Evolutionary conservation across 2,329 filamentous ascomycete species (phyloP), one percentile per base, ranked within the genome.

Genomic region (Botrytis paeoniae): DNA sequence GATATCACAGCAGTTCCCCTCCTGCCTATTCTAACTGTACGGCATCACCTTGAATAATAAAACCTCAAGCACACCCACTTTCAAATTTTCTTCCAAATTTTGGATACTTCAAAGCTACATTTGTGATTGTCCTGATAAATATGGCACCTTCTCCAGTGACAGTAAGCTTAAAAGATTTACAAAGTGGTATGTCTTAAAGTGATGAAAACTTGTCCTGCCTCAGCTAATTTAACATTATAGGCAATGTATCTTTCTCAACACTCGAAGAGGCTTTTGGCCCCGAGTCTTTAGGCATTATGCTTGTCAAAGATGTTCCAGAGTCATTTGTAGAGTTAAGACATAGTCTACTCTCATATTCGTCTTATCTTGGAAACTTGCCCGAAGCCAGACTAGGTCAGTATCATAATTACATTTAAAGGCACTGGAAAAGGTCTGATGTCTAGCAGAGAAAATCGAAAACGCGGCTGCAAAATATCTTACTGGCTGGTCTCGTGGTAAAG

Each of bases 191-290:
- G 75, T 70, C 29, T n/a, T 48, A 32, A 35, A 25, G n/a, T 57
- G n/a, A 57, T 39, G 16, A 25, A 57, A 32, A 35, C 37, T 22
- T 14, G 20, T 59, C 45, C 41, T 39, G 29, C 39, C 37, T 20
- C 35, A 20, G 57, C 77, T 79, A 70, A 78, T 69, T 68, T 25
- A 25, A 41, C 29, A 25, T 59, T 37, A 54, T 76, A 93, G 92
- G 89, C 32, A 87, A 86, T 73, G 86, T 95, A 63, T 86, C 91
- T 0, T 91, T 93, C 70, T 86, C 89, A 72, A 88, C 88, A 0
- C 86, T 96, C 18, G 88, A 93, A 78, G 83, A 92, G 77, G 96
- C 96, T 0, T 98, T 99, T 81, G 96, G 96, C 0, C 94, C 95
- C 1, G 89, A 93, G 39, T 97, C 94, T 3, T 85, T 98, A 20